Evolutionary conservation across 2,329 filamentous ascomycete species (phyloP), one percentile per base, ranked within the genome.

Genomic region (Claviceps sp.): DNA sequence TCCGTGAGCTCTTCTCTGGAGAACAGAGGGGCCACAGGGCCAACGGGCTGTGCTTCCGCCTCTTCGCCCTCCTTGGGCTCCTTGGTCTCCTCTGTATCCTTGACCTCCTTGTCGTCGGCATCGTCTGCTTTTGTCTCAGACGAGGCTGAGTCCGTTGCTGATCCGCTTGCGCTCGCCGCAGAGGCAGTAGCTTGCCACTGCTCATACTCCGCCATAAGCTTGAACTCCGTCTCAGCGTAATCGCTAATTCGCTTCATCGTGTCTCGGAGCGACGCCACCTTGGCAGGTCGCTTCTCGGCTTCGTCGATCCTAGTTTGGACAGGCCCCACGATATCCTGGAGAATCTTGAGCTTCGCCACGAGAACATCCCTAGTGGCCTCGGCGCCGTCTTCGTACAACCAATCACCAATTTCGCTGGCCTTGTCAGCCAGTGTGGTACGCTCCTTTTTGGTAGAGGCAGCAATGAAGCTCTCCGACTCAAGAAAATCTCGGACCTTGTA

Each of bases 401-500:
- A 98, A 11, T 95, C 89, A 60, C 87, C 86, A 22, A 82, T 78
- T 48, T 80, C 78, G 55, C 78, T 76, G 41, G 88, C 76, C 61
- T 83, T 82, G 55, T 81, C 72, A 59, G 85, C 78, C 13, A 97
- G 75, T n/a, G 71, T 68, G 6, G 75, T 66, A 47, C 88, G 79
- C 62, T 89, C 79, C 20, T 78, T 75, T 3, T 80, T 72, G 9
- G 85, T 91, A 36, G 89, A 86, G 3, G 77, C 80, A 13, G 76
- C 75, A 50, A 85, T 72, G 64, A 96, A 97, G 1, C 76, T 74
- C 47, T 87, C 82, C 54, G 85, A 84, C 43, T 88, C 84, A 2
- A 96, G 74, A 45, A 95, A 76, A 65, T 96, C 89, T 26, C 89
- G 84, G 30, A 87, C 79, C 62, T 82, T 85, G 74, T 98, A 98